phyloP scores from a whole-genome alignment of 495 filamentous ascomycete genomes.

The Penicillium antarcticum region DNA sequence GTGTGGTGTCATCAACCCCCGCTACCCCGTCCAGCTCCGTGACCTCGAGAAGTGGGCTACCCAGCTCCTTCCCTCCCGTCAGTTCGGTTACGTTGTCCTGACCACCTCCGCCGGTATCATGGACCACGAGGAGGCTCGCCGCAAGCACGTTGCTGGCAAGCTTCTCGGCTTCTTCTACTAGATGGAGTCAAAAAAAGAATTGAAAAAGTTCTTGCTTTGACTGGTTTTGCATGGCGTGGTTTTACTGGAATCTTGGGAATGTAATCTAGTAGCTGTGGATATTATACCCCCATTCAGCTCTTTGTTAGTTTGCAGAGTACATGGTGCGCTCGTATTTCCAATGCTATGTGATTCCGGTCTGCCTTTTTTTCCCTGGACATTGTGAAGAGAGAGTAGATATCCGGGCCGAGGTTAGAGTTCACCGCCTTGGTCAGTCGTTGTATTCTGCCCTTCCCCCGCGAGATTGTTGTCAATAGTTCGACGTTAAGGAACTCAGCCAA shows the following conservation, averaged over 20 bases:
- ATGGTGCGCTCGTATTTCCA: constrained; percentile 18
- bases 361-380: constrained; percentile 2
- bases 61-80: constrained; percentile 96
- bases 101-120: constrained; percentile 99
- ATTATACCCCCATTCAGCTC: constrained; percentile 18
- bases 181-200: constrained; percentile 29
- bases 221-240: constrained; percentile 20
- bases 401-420: constrained; percentile 14
- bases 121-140: constrained; percentile 98
- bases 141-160: constrained; percentile 97
- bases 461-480: not conserved
- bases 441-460: constrained; percentile 23
- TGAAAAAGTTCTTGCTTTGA: constrained; percentile 33
- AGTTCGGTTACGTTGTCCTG: constrained; percentile 98
- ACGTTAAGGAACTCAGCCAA: not conserved
- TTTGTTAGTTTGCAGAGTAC: constrained; percentile 30
- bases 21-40: constrained; percentile 96
- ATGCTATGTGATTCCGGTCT: constrained; percentile 25
- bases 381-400: no score
- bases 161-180: constrained; percentile 98
- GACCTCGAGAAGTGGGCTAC: constrained; percentile 99
- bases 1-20: constrained; percentile 95
- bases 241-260: constrained; percentile 25
- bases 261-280: constrained; percentile 33
- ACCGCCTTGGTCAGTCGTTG: constrained; percentile 15